Conservation (phyloP, 1,284 basidiomycete genomes). For the Puccinia coronata region DNA sequence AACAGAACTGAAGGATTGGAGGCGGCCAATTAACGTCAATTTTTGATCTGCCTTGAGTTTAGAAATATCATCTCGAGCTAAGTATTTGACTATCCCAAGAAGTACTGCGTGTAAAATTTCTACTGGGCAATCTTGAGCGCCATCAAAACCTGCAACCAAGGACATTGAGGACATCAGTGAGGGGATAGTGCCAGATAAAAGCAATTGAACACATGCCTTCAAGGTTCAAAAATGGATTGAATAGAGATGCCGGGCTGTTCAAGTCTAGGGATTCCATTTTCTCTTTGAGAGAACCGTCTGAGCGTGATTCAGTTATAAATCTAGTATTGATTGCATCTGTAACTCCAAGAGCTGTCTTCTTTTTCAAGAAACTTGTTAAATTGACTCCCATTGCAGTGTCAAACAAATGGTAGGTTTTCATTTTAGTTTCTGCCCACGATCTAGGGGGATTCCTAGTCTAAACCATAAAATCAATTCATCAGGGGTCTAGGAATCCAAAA, state of each 20-base stretch:
- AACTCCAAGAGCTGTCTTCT: background rate
- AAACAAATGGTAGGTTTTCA: background rate
- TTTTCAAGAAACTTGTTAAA: background rate
- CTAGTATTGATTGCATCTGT: background rate
- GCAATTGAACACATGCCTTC: conserved; percentile 52
- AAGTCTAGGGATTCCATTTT: conserved; percentile 53
- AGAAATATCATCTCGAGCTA: background rate
- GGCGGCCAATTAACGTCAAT: background rate
- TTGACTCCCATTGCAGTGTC: background rate
- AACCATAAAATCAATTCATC: background rate
- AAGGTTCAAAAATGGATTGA: conserved; percentile 54
- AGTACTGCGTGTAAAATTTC: conserved; percentile 57
- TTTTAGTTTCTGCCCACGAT: background rate
- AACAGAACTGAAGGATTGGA: background rate
- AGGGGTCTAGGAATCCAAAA: background rate
- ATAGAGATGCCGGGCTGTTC: conserved; percentile 55
- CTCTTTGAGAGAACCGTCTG: conserved; percentile 45
- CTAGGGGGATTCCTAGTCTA: background rate
- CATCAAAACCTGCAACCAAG: conserved; percentile 61
- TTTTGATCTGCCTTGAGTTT: background rate
- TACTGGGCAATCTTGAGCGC: conserved; percentile 56
- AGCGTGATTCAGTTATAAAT: conserved; percentile 49
- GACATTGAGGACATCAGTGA: too few relatives aligned
- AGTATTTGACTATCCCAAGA: conserved; percentile 39
- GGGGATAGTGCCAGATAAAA: too few relatives aligned